Base-by-base conservation (phyloP, 2,329 filamentous ascomycete genomes). In the Pseudocercospora pini-densiflorae region DNA sequence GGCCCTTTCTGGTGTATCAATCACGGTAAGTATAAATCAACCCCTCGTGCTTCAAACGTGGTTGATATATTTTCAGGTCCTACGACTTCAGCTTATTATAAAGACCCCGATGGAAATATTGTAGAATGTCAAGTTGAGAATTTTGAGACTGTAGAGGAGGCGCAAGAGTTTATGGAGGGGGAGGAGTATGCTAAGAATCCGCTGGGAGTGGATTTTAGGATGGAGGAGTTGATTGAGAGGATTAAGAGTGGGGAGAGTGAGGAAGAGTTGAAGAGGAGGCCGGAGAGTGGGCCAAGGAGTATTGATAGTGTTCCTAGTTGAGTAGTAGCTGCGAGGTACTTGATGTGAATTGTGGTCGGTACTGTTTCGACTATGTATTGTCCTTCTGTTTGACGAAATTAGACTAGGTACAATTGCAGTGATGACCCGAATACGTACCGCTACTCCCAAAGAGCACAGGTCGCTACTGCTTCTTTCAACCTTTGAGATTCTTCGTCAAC, bases 151-250 rank as follows among this genome's bases (percentile, higher is more conserved):
- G 47, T 43, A 3, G 70, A 74, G 29, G 81, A 81, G 45, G 78
- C 80, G 0, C 77, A 68, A 0, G 73, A 67, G 10, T 85, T 77
- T 68, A 82, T 86, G 81, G 55, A 10, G 21, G 63, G 70, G 58
- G 21, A 55, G 53, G 55, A 31, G n/a, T 64, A 43, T 21, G 19
- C 14, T 16, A 21, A 23, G 14, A 64, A 64, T 19, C 62, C 62
- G 10, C 27, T 64, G 9, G 62, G 62, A 9, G 40, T 49, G n/a
- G 62, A 64, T 27, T n/a, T 64, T 23, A 40, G 60, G 6, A 54
- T 59, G 21, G 40, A 49, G 31, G 14, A 49, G 9, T 33, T 64
- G 54, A 49, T 64, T 47, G 24, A 10, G 36, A 49, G 62, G 31
- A 54, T 64, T 27, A 23, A 53, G n/a, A 29, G 12, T 24, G 62